Evolutionary conservation across 495 filamentous ascomycete species (phyloP).

Genomic region (Penicilliopsis zonata): DNA sequence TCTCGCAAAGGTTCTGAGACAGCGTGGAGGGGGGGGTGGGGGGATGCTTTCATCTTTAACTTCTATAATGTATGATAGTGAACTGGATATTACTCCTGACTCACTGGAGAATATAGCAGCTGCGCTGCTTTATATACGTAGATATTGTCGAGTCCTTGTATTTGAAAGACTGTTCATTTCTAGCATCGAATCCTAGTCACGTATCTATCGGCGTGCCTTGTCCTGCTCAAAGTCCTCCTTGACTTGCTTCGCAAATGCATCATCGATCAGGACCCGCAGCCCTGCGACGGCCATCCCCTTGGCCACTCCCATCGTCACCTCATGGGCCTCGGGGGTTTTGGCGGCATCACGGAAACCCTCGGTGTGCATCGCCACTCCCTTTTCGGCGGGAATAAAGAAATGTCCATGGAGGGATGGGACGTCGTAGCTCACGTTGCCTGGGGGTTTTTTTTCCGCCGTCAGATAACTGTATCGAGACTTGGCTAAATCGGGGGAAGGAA

Average conservation of each 20-base stretch:
- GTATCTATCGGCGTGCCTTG: no score
- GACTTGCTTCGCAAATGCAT: constrained; percentile 27
- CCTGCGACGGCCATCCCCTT: constrained; percentile 44
- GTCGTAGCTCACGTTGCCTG: constrained; percentile 51
- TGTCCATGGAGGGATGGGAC: constrained; percentile 49
- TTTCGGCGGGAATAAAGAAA: constrained; percentile 39
- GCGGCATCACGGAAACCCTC: constrained; percentile 46
- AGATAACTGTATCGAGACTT: neutral
- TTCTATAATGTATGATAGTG: no score
- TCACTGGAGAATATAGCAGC: no score
- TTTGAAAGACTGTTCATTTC: no score
- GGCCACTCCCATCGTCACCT: constrained; percentile 37
- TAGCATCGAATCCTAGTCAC: no score
- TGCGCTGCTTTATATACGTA: no score
- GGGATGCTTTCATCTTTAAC: no score
- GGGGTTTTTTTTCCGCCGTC: constrained; percentile 3
- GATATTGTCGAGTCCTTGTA: no score
- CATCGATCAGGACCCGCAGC: constrained; percentile 37
- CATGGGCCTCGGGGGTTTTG: constrained; percentile 40
- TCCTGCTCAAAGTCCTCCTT: constrained; percentile 8
- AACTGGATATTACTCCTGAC: no score
- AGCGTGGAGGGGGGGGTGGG: no score
- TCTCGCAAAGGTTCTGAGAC: no score
- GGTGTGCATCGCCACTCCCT: constrained; percentile 43
- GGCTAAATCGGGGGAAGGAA: constrained; percentile 8